A percentile compares a stretch with the other conserved stretches of the same genome.
Evolutionary conservation across 495 filamentous ascomycete species (phyloP).

Genomic region (Oleoguttula mirabilis): DNA sequence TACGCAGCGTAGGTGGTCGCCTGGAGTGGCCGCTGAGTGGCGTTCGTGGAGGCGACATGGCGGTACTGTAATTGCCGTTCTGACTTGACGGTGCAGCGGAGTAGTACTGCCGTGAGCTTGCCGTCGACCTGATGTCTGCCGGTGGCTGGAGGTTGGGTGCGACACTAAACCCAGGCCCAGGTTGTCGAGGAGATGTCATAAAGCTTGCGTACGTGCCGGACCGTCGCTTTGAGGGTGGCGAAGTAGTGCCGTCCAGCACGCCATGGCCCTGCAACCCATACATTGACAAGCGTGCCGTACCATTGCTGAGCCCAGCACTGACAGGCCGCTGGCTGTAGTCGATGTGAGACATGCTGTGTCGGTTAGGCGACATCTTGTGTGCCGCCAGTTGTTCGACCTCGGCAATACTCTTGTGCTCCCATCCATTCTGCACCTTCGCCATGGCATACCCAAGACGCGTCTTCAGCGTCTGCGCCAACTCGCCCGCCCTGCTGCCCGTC

Average conservation of each 20-base stretch:
- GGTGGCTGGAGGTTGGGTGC: slow-evolving; percentile 13
- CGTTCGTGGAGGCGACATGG: slow-evolving; percentile 19
- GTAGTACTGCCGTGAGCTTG: neutral
- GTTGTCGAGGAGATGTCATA: slow-evolving; percentile 1
- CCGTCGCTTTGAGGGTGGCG: slow-evolving; percentile 12
- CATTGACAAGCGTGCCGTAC: slow-evolving; percentile 9
- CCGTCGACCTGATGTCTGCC: slow-evolving; percentile 12
- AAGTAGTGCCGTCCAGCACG: slow-evolving; percentile 1
- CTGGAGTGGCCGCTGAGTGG: slow-evolving; percentile 8
- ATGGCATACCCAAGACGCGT: slow-evolving; percentile 78
- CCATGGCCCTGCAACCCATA: slow-evolving; percentile 4
- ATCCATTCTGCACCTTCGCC: slow-evolving; percentile 78
- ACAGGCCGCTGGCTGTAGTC: slow-evolving; percentile 11
- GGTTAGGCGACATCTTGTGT: slow-evolving; percentile 45
- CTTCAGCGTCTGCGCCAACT: slow-evolving; percentile 67
- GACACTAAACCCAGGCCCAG: neutral
- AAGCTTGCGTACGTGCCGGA: slow-evolving; percentile 6
- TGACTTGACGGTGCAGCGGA: slow-evolving; percentile 3
- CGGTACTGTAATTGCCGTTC: neutral
- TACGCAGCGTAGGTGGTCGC: slow-evolving; percentile 16
- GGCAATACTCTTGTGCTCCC: slow-evolving; percentile 56
- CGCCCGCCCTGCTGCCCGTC: slow-evolving; percentile 18
- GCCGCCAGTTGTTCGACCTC: slow-evolving; percentile 59
- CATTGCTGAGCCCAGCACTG: slow-evolving; percentile 13
- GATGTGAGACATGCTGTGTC: slow-evolving; percentile 16